Evolutionary conservation across 768 basidiomycete species (phyloP), one percentile per base, ranked within the genome.

Genomic region (Sporobolomyces pararoseus): DNA sequence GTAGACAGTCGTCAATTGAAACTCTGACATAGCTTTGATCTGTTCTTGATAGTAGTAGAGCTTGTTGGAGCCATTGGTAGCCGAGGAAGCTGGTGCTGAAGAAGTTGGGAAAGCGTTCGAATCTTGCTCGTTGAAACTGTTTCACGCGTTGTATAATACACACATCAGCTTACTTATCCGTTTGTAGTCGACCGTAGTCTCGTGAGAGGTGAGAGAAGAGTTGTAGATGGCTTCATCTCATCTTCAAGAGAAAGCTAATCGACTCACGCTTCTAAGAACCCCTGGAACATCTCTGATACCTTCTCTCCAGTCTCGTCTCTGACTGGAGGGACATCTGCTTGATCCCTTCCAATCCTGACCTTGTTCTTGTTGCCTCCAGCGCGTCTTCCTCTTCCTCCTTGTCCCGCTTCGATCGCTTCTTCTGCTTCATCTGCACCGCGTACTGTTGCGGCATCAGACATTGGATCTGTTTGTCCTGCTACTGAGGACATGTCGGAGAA

Each of bases 231-330:
- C 50, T 21, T 51, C 50, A 51, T 51, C 50, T 51, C 50, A 47
- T 47, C 25, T 27, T 29, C 10, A 51, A 14, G 39, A 58, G 21
- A n/a, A 29, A 29, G 19, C 63, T 37, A 60, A 35, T 25, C 57
- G 35, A 83, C 88, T 63, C 78, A 97, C 96, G 87, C 88, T 82
- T 90, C 89, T 62, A 98, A 80, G 81, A 99, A 97, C 2, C 86
- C 85, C 78, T 91, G 89, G 77, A 98, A 97, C 76, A 88, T 87
- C 76, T 94, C 90, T 65, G 88, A 87, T 6, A 98, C 91, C 75
- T 90, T 91, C 82, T 98, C 94, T 62, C 95, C 95, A 25, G 97
- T 95, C 37, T 89, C 87, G 80, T 98, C 96, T 75, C 87, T 88
- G 2, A 98, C 93, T 59, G 90, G 82, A 4, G 93, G 90, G 0